Base-by-base conservation (phyloP, 2,329 filamentous ascomycete genomes). In the Knufia fluminis region DNA sequence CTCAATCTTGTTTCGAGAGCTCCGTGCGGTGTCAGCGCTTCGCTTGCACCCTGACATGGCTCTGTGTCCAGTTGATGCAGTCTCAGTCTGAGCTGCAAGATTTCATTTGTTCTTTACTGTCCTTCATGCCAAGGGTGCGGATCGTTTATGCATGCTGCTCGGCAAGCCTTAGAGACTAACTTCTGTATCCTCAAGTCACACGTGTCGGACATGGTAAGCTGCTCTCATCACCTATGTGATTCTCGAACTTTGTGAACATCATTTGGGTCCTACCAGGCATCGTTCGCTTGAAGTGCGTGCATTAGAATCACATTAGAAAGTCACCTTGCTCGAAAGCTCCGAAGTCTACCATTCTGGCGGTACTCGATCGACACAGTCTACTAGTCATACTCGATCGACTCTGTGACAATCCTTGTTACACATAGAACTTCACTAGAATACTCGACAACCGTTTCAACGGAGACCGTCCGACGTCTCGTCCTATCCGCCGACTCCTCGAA, bases 321-420 rank as follows among this genome's bases (percentile, higher is more conserved):
- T 26, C 22, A 16, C 45, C 28, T 35, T 32, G 31, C 28, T 36
- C 16, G 10, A 10, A 14, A 10, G 12, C 16, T 46, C 43, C 19
- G 20, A 22, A 36, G 8, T 35, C 14, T 23, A 33, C 43, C 43
- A 35, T 22, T 14, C 19, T 35, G 19, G 19, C 42, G 42, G 24
- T 24, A 22, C 19, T 22, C 12, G 19, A 23, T 36, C 28, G 19
- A 36, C 43, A 22, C 14, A 14, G 8, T n/a, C n/a, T n/a, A n/a
- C n/a, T n/a, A n/a, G n/a, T 14, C 19, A 28, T n/a, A 28, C 10
- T 42, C 20, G 31, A 41, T 33, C 22, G 28, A 12, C 6, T 48
- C 45, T 40, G 46, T 20, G 8, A 48, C 46, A 40, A n/a, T 22
- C 26, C 20, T 32, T 31, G 46, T 48, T 39, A 41, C 46, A 48